Evolutionary conservation across 331 rosid genomes (phyloP).

Genomic region (Rosa hybrid): DNA sequence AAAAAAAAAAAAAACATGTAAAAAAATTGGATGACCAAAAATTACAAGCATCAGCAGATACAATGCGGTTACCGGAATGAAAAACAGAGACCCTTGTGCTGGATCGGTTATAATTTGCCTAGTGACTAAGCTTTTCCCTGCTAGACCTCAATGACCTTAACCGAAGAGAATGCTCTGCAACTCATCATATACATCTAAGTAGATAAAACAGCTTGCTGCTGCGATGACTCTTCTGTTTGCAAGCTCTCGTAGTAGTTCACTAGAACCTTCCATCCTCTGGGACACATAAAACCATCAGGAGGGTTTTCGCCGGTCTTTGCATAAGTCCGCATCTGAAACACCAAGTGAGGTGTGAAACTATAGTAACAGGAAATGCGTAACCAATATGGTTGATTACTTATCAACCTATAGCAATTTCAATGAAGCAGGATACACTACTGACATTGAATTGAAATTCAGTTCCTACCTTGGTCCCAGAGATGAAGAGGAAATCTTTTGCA

Average conservation of each 20-base stretch:
- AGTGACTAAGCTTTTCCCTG: background rate
- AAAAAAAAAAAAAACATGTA: no score
- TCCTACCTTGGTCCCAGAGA: constrained; percentile 94
- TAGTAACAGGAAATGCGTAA: background rate
- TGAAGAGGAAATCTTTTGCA: constrained; percentile 84
- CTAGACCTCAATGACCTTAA: background rate
- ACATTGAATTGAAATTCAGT: constrained; percentile 6
- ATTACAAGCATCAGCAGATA: constrained; percentile 17
- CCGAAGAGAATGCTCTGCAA: background rate
- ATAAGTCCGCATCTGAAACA: constrained; percentile 76
- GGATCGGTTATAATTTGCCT: constrained; percentile 2
- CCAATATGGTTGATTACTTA: background rate
- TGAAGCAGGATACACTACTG: background rate
- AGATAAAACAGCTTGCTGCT: constrained; percentile 61
- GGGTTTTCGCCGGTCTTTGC: constrained; percentile 91
- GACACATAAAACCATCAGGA: constrained; percentile 97
- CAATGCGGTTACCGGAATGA: background rate
- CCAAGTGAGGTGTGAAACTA: background rate
- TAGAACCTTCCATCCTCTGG: constrained; percentile 91
- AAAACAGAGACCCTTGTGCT: constrained; percentile 9
- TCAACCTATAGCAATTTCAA: background rate
- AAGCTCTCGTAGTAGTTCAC: constrained; percentile 78
- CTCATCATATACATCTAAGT: constrained; percentile 31
- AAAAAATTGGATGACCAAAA: background rate
- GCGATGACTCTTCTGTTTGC: constrained; percentile 66